A percentile compares a stretch with the other conserved stretches of the same genome.
Conservation (phyloP, 192 early-diverging fungal genomes). For the Backusella australiensis region DNA sequence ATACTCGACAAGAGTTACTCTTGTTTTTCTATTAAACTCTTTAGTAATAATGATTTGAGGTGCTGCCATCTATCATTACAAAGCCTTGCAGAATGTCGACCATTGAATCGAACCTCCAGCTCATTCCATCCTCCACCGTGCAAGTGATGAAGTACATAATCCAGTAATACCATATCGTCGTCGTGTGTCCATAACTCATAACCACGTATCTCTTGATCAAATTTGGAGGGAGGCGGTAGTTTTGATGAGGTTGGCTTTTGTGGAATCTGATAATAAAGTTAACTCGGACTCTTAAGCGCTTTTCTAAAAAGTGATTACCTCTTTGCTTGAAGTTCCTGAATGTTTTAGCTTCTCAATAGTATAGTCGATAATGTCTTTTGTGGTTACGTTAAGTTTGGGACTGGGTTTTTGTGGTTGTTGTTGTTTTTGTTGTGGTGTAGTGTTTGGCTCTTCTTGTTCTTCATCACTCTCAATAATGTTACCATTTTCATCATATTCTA, state of each 20-base stretch:
- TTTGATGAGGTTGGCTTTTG: neutral
- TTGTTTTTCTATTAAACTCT: constrained; percentile 7
- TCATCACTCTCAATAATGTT: constrained; percentile 28
- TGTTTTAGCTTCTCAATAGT: constrained; percentile 9
- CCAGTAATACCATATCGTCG: constrained; percentile 27
- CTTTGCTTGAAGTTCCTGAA: neutral
- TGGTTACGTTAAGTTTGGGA: neutral
- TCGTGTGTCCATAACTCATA: constrained; percentile 34
- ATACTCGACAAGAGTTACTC: neutral
- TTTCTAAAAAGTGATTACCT: neutral
- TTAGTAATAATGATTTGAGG: constrained; percentile 16
- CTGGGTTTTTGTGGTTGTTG: neutral
- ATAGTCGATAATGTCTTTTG: constrained; percentile 8
- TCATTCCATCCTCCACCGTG: constrained; percentile 25
- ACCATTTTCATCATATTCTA: constrained; percentile 35
- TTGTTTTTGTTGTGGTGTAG: neutral
- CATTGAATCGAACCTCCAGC: constrained; percentile 23
- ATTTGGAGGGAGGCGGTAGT: constrained; percentile 19
- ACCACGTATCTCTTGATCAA: constrained; percentile 18
- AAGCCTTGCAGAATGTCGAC: constrained; percentile 26
- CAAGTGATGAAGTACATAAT: constrained; percentile 26
- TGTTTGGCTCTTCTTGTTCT: constrained; percentile 1
- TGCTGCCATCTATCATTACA: constrained; percentile 28
- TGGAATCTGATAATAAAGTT: neutral
- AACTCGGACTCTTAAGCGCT: neutral